A percentile compares a stretch with the other conserved stretches of the same genome.
Evolutionary conservation across 306 rosid genomes (phyloP).

Genomic region (Medicago lupulina): DNA sequence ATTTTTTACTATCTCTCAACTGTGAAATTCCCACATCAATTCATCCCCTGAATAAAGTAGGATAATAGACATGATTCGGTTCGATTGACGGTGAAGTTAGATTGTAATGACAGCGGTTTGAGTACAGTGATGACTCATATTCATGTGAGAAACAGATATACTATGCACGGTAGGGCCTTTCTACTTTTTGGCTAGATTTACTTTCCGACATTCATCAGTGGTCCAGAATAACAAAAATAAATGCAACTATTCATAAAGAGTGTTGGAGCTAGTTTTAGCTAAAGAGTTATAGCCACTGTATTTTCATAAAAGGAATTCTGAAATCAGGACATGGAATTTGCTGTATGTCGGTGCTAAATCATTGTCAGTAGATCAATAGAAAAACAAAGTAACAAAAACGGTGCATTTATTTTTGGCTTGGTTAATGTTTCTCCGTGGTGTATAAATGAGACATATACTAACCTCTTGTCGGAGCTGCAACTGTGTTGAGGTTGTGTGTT

Average conservation of each 20-base stretch:
- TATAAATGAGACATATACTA: not conserved
- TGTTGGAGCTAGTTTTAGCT: not conserved
- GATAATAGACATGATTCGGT: not conserved
- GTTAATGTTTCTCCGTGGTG: not conserved
- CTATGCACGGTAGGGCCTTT: not conserved
- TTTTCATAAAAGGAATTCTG: not conserved
- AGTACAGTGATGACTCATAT: not conserved
- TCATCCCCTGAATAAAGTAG: not conserved
- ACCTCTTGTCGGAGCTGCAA: not conserved
- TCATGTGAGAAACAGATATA: not conserved
- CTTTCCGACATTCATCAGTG: not conserved
- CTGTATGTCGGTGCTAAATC: not conserved
- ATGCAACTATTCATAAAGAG: not conserved
- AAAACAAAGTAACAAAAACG: no score
- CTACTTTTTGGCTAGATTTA: not conserved
- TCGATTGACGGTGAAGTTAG: not conserved
- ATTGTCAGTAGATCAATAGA: no score
- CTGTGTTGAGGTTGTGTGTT: no score
- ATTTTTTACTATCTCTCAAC: no score
- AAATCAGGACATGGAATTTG: not conserved
- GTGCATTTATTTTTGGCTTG: not conserved
- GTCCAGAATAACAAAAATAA: not conserved
- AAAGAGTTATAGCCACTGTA: not conserved
- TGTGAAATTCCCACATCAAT: not conserved
- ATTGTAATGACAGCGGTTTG: not conserved